Evolutionary conservation across 2,329 filamentous ascomycete species (phyloP), one percentile per base, ranked within the genome.

Genomic region (Pseudogymnoascus sp.): DNA sequence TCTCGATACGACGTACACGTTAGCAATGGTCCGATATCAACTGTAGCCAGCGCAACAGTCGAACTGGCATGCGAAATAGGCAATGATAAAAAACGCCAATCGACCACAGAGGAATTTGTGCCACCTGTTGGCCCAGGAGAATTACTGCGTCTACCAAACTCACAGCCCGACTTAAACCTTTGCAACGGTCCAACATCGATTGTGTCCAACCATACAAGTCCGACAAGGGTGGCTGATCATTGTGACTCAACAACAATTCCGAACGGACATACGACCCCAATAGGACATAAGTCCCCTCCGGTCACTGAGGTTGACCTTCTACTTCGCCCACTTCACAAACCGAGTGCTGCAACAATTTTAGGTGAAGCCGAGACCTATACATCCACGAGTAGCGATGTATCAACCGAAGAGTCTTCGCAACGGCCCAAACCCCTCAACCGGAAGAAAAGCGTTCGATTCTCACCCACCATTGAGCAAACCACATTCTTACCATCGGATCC

Each of bases 401-500:
- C 47, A 53, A 20, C 28, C 8, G 47, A 53, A 18, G 47, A 33
- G 47, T 20, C 47, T 33, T 53, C 28, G 18, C 25, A 38, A 1
- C 57, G 35, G 14, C 30, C 57, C 15, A 38, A 8, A 15, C 75
- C 77, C 36, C 12, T 53, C 15, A 53, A 20, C 28, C 28, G 47
- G 28, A 75, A 74, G 39, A 91, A 90, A 74, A 86, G 82, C 60
- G 88, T 90, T 2, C 82, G 86, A 7, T 90, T 90, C 68, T 88
- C 87, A 3, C 82, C 86, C 0, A 81, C 78, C 12, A 82, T 89
- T 1, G 81, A 87, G 68, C 84, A 85, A 7, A 82, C 84, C 1
- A 85, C 85, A 0, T 86, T 86, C 64, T 9, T 83, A 77, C 4
- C 82, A 76, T 64, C 78, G 76, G 18, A 76, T 69, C 63, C 74